These are phyloP conservation scores for Fomitiporia mediterranea DNA, from an alignment of 1,284 basidiomycete genomes.

Conservation along the genomic window DNA sequence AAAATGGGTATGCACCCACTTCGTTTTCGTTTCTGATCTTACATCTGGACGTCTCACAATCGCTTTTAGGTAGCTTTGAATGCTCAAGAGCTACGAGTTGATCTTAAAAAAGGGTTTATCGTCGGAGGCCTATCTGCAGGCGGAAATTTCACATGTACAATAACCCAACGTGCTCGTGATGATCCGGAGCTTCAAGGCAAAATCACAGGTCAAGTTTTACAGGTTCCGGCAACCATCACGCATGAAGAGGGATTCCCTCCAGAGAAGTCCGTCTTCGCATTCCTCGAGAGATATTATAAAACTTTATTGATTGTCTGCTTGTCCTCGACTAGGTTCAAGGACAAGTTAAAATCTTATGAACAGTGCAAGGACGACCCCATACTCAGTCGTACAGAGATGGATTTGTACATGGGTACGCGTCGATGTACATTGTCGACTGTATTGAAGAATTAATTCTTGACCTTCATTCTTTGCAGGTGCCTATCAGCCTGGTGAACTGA, in stretches of 20 bases:
- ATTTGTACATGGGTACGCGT: slow-evolving; percentile 3
- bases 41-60: not conserved
- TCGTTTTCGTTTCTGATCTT: no score
- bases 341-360: slow-evolving; percentile 24
- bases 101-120: slow-evolving; percentile 23
- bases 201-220: slow-evolving; percentile 17
- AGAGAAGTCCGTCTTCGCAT: slow-evolving; percentile 15
- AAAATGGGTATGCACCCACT: slow-evolving; percentile 31
- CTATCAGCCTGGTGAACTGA: slow-evolving; percentile 16
- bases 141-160: slow-evolving; percentile 22
- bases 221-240: slow-evolving; percentile 9
- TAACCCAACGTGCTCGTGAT: slow-evolving; percentile 24
- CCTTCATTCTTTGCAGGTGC: slow-evolving; percentile 14
- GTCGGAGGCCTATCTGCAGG: slow-evolving; percentile 28
- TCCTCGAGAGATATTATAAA: no score
- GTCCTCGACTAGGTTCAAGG: slow-evolving; percentile 17
- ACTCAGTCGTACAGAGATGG: slow-evolving; percentile 13
- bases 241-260: slow-evolving; percentile 10
- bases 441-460: slow-evolving; percentile 8
- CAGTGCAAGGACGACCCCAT: slow-evolving; percentile 24
- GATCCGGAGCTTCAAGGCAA: slow-evolving; percentile 20
- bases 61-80: slow-evolving; percentile 3
- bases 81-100: slow-evolving; percentile 13
- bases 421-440: no score
- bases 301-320: not conserved